Evolutionary conservation across 2,329 filamentous ascomycete genomes (phyloP).

Genomic region (Fusarium cyanostomum): DNA sequence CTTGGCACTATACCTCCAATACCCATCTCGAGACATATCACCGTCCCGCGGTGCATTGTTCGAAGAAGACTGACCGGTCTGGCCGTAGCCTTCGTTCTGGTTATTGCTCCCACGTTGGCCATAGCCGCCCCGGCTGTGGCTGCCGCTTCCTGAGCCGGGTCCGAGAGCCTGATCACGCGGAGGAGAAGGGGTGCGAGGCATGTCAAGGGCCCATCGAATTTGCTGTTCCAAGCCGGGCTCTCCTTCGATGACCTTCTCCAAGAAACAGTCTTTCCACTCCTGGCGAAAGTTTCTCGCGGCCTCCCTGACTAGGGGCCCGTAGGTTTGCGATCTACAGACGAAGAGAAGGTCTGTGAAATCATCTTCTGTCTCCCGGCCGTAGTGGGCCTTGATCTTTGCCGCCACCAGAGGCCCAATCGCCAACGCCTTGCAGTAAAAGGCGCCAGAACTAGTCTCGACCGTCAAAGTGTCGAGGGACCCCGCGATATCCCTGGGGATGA

Average conservation of each 20-base stretch:
- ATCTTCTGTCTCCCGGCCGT: background rate
- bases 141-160: too few species aligned
- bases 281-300: background rate
- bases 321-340: background rate
- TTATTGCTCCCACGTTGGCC: too few species aligned
- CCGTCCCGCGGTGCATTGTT: too few species aligned
- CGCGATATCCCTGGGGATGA: background rate
- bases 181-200: too few species aligned
- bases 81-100: too few species aligned
- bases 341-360: background rate
- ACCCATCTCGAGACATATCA: too few species aligned
- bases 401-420: constrained; percentile 1
- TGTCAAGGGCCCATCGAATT: background rate
- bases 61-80: too few species aligned
- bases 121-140: too few species aligned
- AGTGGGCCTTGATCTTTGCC: constrained; percentile 1
- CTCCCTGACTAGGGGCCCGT: background rate
- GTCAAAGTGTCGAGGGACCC: background rate
- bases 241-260: background rate
- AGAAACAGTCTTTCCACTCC: constrained; percentile 4
- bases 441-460: background rate
- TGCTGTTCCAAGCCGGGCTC: background rate
- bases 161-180: too few species aligned
- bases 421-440: background rate
- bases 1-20: too few species aligned